Percentiles rank a stretch among this genome's conserved stretches.
phyloP scores from a whole-genome alignment of 129 eudicot species.

The Silybum marianum region DNA sequence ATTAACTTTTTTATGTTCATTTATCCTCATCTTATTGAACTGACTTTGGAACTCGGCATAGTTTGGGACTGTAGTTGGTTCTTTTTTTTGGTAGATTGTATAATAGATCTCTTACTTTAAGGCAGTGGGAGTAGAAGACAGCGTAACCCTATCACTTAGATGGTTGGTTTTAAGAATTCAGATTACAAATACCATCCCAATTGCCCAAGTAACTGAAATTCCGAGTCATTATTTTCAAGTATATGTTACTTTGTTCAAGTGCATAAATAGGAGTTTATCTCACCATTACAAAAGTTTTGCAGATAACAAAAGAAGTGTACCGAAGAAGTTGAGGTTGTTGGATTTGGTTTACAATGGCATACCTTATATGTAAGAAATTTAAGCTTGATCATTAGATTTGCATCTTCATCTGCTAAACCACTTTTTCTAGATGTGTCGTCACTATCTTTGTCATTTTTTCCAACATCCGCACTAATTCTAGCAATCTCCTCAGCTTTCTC shows the following conservation, averaged over 20 bases:
- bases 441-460: constrained; percentile 32
- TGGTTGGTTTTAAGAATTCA: not conserved
- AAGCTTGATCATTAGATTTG: constrained; percentile 90
- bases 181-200: not conserved
- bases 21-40: no score
- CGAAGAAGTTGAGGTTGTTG: not conserved
- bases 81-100: not conserved
- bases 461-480: constrained; percentile 25
- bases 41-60: not conserved
- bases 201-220: not conserved
- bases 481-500: constrained; percentile 56
- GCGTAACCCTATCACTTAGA: no score
- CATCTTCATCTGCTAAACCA: constrained; percentile 93
- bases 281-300: not conserved
- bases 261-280: not conserved
- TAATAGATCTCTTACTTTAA: not conserved
- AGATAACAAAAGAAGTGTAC: not conserved
- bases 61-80: not conserved
- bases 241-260: not conserved
- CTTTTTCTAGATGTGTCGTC: constrained; percentile 38
- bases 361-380: constrained; percentile 97
- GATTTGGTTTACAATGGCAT: not conserved
- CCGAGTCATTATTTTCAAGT: not conserved
- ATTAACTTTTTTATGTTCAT: no score
- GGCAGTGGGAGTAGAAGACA: not conserved